Base-by-base conservation (phyloP, 1,139 yeast species). In the Citeromyces hawaiiensis region DNA sequence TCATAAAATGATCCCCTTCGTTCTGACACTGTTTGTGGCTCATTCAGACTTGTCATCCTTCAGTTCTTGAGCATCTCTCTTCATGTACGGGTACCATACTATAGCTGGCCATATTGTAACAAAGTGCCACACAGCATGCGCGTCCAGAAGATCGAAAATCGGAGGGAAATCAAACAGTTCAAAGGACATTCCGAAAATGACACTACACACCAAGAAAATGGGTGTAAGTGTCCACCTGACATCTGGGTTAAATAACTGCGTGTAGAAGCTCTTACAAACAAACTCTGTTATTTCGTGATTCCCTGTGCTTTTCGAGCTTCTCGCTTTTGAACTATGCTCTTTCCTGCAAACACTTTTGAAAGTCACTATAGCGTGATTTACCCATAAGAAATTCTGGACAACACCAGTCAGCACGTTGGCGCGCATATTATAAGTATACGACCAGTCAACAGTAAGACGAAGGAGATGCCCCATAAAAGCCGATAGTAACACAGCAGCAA, bases 121-220 rank as follows among this genome's bases (percentile, higher is more conserved):
- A 41, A 78, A 63, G 57, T 88, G 98, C 97, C 97, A 88, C 43
- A 88, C 61, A 2, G 96, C 78, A 57, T 91, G 98, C 1, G 98
- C 96, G 59, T 91, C 98, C 1, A 91, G 56, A 42, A 82, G 67
- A 46, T 72, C 79, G 40, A 56, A 63, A 42, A 75, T 57, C 3
- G 91, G 95, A 4, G 95, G 73, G 54, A 88, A 91, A 57, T 91
- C 98, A 56, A 87, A 82, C 32, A 91, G 62, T 55, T 91, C 98
- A 46, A 88, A 70, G 13, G 80, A 67, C 94, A 87, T 85, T 2
- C 96, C 96, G 16, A 70, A 47, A 1, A 75, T 53, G 13, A 91
- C 70, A 35, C 76, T 46, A 40, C 52, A 50, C 27, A 70, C 91
- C 50, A 75, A 54, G 4, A 55, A 48, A 6, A 73, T 51, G 0